Evolutionary conservation across 176 grass and related monocot genomes (phyloP).

Genomic region (Coix lacrymajobi): DNA sequence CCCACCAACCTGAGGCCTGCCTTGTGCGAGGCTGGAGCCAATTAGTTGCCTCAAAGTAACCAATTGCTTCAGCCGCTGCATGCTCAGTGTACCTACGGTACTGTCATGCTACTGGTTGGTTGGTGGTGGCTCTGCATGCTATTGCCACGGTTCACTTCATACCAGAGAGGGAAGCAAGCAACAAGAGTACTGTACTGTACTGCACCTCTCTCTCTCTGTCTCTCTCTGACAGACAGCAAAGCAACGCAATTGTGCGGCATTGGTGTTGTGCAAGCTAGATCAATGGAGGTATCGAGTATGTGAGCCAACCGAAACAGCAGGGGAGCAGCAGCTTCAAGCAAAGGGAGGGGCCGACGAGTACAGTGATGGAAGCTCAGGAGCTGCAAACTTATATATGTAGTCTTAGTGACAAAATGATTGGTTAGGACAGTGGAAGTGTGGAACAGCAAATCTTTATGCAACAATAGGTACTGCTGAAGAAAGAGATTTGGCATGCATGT

Average conservation of each 20-base stretch:
- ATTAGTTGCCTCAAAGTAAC: slow-evolving; percentile 31
- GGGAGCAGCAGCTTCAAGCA: not conserved
- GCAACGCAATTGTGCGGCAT: not conserved
- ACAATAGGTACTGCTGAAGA: not conserved
- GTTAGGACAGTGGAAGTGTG: slow-evolving; percentile 17
- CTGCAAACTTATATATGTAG: slow-evolving; percentile 5
- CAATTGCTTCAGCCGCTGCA: slow-evolving; percentile 36
- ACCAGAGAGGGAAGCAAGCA: slow-evolving; percentile 19
- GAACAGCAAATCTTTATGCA: slow-evolving; percentile 32
- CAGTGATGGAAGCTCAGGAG: slow-evolving; percentile 28
- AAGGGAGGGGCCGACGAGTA: not conserved
- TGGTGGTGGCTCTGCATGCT: slow-evolving; percentile 9
- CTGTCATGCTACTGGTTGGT: slow-evolving; percentile 36
- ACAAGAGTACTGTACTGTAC: not conserved
- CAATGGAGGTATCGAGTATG: not conserved
- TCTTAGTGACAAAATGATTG: slow-evolving; percentile 29
- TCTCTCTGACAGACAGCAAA: not conserved
- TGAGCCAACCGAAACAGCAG: slow-evolving; percentile 8
- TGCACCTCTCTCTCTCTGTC: not conserved
- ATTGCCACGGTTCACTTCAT: not conserved
- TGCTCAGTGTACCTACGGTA: slow-evolving; percentile 31
- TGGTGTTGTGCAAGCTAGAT: slow-evolving; percentile 8
- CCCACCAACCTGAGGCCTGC: slow-evolving; percentile 36
- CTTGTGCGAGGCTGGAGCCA: slow-evolving; percentile 16
- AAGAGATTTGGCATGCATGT: slow-evolving; percentile 32